phyloP scores from a whole-genome alignment of 2,329 filamentous ascomycete species.

The Cordyceps sp. region DNA sequence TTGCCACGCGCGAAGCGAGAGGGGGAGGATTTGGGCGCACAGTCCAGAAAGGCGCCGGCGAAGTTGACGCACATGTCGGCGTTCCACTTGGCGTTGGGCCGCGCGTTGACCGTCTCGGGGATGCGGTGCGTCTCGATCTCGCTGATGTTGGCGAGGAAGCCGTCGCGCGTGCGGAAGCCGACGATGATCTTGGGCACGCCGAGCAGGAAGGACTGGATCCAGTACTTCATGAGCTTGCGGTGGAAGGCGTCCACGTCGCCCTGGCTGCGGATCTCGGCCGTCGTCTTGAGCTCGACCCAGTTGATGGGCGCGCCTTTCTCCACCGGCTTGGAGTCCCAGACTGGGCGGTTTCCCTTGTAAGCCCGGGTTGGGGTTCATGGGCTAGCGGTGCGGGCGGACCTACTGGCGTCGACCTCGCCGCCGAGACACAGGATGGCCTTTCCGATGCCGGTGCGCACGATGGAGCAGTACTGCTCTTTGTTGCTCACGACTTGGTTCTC shows the following conservation, averaged over 20 bases:
- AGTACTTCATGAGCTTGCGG: constrained; percentile 84
- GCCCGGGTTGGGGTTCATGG: too few species aligned
- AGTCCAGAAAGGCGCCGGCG: constrained; percentile 58
- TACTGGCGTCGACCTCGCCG: constrained; percentile 84
- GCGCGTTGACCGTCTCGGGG: constrained; percentile 54
- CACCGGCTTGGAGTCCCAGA: constrained; percentile 69
- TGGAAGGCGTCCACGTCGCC: constrained; percentile 64
- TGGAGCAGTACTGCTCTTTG: constrained; percentile 86
- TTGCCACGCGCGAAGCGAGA: too few species aligned
- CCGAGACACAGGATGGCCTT: constrained; percentile 60
- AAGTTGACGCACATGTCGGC: constrained; percentile 92
- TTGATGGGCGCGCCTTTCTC: constrained; percentile 53
- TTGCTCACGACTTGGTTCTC: constrained; percentile 64
- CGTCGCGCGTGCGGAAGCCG: constrained; percentile 61
- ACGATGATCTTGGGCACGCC: constrained; percentile 86
- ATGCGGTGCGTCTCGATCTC: constrained; percentile 69
- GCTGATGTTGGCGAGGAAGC: constrained; percentile 55
- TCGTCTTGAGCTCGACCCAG: constrained; percentile 92
- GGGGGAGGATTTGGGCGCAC: constrained; percentile 26
- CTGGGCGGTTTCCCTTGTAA: constrained; percentile 18
- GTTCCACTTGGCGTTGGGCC: constrained; percentile 61
- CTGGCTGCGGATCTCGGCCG: constrained; percentile 50
- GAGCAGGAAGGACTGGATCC: constrained; percentile 90
- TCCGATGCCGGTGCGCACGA: constrained; percentile 79
- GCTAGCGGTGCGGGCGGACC: constrained; percentile 2